phyloP scores from a whole-genome alignment of 805 yeast species.

The Cyberlindnera suaveolens region DNA sequence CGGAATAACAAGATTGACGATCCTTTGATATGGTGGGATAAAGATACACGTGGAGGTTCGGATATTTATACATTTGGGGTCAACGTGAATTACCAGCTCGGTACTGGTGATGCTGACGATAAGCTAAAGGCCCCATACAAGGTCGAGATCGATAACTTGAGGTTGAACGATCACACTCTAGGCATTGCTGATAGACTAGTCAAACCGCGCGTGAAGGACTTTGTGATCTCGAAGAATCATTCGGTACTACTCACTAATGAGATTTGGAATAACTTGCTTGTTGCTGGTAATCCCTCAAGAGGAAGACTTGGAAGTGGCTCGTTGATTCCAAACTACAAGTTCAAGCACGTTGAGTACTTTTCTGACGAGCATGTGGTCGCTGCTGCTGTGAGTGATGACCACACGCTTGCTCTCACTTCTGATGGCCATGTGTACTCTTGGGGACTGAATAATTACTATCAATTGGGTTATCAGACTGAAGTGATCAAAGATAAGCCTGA shows the following conservation, averaged over 20 bases:
- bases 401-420: conserved; percentile 51
- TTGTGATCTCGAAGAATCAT: conserved; percentile 60
- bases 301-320: conserved; percentile 66
- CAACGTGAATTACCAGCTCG: conserved; percentile 56
- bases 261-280: conserved; percentile 37
- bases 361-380: conserved; percentile 26
- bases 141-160: conserved; percentile 21
- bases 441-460: conserved; percentile 71
- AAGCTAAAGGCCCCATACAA: conserved; percentile 37
- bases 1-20: conserved; percentile 2
- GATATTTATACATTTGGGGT: conserved; percentile 58
- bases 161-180: conserved; percentile 8
- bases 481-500: conserved; percentile 20
- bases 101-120: conserved; percentile 58
- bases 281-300: conserved; percentile 62
- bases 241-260: conserved; percentile 52
- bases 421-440: conserved; percentile 59
- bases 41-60: conserved; percentile 43
- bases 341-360: conserved; percentile 36
- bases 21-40: conserved; percentile 34
- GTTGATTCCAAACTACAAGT: conserved; percentile 36
- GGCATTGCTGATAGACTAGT: conserved; percentile 25
- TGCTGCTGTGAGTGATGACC: conserved; percentile 58
- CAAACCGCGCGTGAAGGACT: conserved; percentile 40
- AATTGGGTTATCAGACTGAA: conserved; percentile 49